These are phyloP conservation scores for Acer campestre DNA, from an alignment of 345 rosid genomes.

Conservation along the genomic window DNA sequence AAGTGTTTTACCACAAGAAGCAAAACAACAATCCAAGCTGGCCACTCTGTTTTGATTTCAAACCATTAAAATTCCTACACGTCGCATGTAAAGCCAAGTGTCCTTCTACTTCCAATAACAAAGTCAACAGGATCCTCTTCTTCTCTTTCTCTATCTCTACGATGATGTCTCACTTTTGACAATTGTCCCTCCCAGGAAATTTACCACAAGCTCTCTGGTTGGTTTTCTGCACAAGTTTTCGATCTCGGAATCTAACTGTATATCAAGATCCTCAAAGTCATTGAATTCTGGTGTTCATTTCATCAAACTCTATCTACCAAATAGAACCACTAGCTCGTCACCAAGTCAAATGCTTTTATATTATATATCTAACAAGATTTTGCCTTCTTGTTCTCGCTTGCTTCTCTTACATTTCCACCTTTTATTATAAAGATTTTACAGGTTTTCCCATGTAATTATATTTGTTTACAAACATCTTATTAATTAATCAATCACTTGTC, in stretches of 20 bases:
- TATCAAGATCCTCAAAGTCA: constrained; percentile 38
- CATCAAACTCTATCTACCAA: constrained; percentile 52
- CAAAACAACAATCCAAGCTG: constrained; percentile 22
- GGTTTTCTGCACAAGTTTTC: constrained; percentile 8
- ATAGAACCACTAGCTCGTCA: not conserved
- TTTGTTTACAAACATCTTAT: not conserved
- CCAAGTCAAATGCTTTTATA: constrained; percentile 40
- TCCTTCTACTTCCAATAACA: constrained; percentile 13
- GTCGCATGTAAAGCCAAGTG: constrained; percentile 21
- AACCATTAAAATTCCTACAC: constrained; percentile 24
- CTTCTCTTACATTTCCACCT: constrained; percentile 16
- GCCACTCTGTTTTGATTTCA: not conserved
- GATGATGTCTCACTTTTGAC: constrained; percentile 14
- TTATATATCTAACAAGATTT: not conserved
- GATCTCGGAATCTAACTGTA: constrained; percentile 19
- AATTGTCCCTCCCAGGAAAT: constrained; percentile 16
- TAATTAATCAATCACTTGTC: constrained; percentile 13
- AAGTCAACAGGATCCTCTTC: constrained; percentile 33
- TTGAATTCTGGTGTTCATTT: constrained; percentile 40
- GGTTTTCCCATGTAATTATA: not conserved
- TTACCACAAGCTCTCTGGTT: not conserved
- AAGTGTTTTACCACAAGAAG: constrained; percentile 8
- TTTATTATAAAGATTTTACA: not conserved
- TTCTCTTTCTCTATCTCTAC: not conserved
- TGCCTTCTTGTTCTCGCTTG: not conserved